Percentiles rank a stretch among this genome's conserved stretches.
These are phyloP conservation scores for Cubamyces lactineus DNA, from an alignment of 768 basidiomycete species.

Conservation along the genomic window DNA sequence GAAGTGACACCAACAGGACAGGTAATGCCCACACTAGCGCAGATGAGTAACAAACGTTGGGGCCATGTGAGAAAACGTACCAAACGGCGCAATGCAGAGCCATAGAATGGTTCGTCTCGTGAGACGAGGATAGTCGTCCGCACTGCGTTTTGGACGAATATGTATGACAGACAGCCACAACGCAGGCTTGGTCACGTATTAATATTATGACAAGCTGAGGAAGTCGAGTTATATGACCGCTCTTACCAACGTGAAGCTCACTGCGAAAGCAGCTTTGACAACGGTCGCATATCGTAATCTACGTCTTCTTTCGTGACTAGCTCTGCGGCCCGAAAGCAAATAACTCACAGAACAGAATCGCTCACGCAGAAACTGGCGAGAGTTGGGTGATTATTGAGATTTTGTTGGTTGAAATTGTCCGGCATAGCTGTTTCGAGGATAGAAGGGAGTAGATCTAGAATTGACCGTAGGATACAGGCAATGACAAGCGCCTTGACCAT, in stretches of 20 bases:
- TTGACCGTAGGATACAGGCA: slow-evolving; percentile 23
- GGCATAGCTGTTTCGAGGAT: slow-evolving; percentile 14
- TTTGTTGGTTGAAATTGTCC: slow-evolving; percentile 1
- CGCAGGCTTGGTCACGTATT: slow-evolving; percentile 20
- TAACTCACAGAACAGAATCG: slow-evolving; percentile 24
- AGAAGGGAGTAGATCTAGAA: slow-evolving; percentile 22
- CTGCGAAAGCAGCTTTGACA: slow-evolving; percentile 28
- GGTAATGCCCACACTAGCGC: slow-evolving; percentile 28
- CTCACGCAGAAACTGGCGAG: slow-evolving; percentile 24
- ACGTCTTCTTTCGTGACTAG: too few species aligned
- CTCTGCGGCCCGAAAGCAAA: too few species aligned
- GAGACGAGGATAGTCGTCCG: slow-evolving; percentile 21
- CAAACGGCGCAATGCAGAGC: slow-evolving; percentile 26
- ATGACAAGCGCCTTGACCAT: slow-evolving; percentile 29
- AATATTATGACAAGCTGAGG: not conserved
- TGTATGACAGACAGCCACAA: slow-evolving; percentile 22
- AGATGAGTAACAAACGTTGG: not conserved
- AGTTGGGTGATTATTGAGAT: not conserved
- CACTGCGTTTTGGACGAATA: slow-evolving; percentile 15
- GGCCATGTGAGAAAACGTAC: not conserved
- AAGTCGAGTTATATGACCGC: not conserved
- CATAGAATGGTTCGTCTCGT: slow-evolving; percentile 16
- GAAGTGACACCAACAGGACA: slow-evolving; percentile 21
- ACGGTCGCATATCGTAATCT: slow-evolving; percentile 29
- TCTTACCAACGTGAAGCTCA: slow-evolving; percentile 31